A percentile compares a stretch with the other conserved stretches of the same genome.
Conservation (phyloP, 768 basidiomycete genomes). For the Tulasnella sp. region DNA sequence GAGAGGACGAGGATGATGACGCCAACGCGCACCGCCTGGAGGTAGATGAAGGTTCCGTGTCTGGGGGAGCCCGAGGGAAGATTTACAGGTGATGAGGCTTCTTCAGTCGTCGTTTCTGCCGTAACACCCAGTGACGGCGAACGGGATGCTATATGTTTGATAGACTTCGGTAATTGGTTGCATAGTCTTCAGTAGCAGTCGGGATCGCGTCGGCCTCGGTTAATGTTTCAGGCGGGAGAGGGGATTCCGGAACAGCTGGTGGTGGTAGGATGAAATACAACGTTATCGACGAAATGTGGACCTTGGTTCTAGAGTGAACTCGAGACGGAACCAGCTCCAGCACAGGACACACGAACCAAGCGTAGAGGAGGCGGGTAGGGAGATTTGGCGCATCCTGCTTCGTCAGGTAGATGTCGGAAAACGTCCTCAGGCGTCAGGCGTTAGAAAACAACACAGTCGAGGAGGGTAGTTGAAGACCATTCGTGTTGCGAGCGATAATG, state of each 20-base stretch:
- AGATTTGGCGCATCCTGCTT: too few relatives aligned
- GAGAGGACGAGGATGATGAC: too few relatives aligned
- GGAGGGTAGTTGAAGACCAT: too few relatives aligned
- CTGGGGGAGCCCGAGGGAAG: not conserved
- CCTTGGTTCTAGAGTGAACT: constrained; percentile 63
- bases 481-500: too few relatives aligned
- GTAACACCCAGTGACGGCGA: not conserved
- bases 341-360: too few relatives aligned
- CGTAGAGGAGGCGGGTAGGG: too few relatives aligned
- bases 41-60: too few relatives aligned
- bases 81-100: not conserved
- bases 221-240: constrained; percentile 25
- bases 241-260: constrained; percentile 53
- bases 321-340: constrained; percentile 15
- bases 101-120: not conserved
- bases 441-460: too few relatives aligned
- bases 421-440: too few relatives aligned
- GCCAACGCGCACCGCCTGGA: too few relatives aligned
- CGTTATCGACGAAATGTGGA: constrained; percentile 94
- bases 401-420: too few relatives aligned
- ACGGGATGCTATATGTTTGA: not conserved
- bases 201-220: constrained; percentile 29
- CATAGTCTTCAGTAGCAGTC: constrained; percentile 14
- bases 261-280: constrained; percentile 97
- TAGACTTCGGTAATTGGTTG: not conserved